Evolutionary conservation across 2,329 filamentous ascomycete genomes (phyloP).

Genomic region (Alternaria atra): DNA sequence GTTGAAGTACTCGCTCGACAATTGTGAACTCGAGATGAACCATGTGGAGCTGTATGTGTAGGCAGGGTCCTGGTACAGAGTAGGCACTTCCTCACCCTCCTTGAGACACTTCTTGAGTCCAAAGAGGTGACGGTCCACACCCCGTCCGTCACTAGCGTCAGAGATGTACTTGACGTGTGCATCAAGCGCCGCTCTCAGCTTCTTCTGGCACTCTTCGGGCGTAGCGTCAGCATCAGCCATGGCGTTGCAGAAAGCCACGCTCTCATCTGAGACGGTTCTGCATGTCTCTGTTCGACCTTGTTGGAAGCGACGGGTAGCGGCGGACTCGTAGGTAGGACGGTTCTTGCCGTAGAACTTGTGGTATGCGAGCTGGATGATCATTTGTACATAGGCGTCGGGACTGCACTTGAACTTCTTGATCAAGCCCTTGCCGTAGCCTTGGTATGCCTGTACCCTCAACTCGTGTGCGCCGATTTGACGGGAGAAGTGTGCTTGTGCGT

Average conservation of each 20-base stretch:
- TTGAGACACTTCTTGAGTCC: slow-evolving; percentile 90
- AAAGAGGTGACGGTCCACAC: slow-evolving; percentile 96
- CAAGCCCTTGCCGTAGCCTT: slow-evolving; percentile 95
- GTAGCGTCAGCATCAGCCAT: slow-evolving; percentile 76
- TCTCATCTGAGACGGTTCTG: slow-evolving; percentile 89
- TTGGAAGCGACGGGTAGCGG: slow-evolving; percentile 93
- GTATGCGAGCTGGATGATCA: slow-evolving; percentile 98
- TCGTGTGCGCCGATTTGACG: slow-evolving; percentile 87
- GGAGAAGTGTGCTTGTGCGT: slow-evolving; percentile 80
- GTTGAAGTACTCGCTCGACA: slow-evolving; percentile 97
- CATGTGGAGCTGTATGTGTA: slow-evolving; percentile 85
- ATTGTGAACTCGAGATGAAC: slow-evolving; percentile 88
- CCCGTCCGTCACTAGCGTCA: slow-evolving; percentile 88
- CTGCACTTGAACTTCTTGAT: slow-evolving; percentile 99
- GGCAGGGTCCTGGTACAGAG: slow-evolving; percentile 86
- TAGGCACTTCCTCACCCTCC: slow-evolving; percentile 80
- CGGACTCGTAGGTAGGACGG: slow-evolving; percentile 96
- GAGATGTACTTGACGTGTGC: slow-evolving; percentile 90
- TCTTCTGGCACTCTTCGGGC: slow-evolving; percentile 71
- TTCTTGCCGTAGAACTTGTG: slow-evolving; percentile 99
- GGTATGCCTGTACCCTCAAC: slow-evolving; percentile 92
- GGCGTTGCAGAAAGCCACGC: slow-evolving; percentile 86
- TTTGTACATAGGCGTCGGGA: slow-evolving; percentile 96
- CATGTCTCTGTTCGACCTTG: slow-evolving; percentile 96
- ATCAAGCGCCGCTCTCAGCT: slow-evolving; percentile 83